A percentile compares a stretch with the other conserved stretches of the same genome.
Conservation (phyloP, 441 rosid genomes). For the Erysimum pusillum region DNA sequence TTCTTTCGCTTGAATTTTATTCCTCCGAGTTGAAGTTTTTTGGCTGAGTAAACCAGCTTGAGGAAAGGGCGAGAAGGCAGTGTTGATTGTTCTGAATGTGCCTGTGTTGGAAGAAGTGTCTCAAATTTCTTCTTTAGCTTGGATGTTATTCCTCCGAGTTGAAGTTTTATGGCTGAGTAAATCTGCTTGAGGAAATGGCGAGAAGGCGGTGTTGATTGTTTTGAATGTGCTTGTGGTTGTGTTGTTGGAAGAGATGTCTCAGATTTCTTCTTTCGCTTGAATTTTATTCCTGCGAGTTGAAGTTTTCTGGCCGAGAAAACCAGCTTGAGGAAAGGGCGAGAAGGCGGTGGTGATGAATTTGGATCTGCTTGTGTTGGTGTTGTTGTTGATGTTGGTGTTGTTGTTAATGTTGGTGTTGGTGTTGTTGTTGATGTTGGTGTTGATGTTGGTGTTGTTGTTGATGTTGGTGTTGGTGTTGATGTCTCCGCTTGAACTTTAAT, state of each 20-base stretch:
- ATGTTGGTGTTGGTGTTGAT: slow-evolving; percentile 13
- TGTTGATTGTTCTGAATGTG: not conserved
- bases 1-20: slow-evolving; percentile 51
- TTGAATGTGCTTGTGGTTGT: too few relatives aligned
- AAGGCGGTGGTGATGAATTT: not conserved
- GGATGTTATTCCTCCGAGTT: too few relatives aligned
- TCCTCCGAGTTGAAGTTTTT: slow-evolving; percentile 57
- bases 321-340: slow-evolving; percentile 33
- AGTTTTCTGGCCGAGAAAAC: slow-evolving; percentile 59
- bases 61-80: slow-evolving; percentile 19
- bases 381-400: too few relatives aligned
- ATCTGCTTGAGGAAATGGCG: too few relatives aligned
- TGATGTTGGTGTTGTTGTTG: not conserved
- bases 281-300: slow-evolving; percentile 53
- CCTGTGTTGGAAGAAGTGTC: too few relatives aligned
- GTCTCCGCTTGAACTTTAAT: not conserved
- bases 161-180: too few relatives aligned
- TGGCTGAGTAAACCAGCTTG: slow-evolving; percentile 51
- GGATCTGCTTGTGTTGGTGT: not conserved
- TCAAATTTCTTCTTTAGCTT: too few relatives aligned
- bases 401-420: too few relatives aligned
- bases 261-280: slow-evolving; percentile 45
- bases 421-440: too few relatives aligned
- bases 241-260: slow-evolving; percentile 42
- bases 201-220: too few relatives aligned